Evolutionary conservation across 495 filamentous ascomycete genomes (phyloP), one percentile per base, ranked within the genome.

Genomic region (Trypethelium eluteriae): DNA sequence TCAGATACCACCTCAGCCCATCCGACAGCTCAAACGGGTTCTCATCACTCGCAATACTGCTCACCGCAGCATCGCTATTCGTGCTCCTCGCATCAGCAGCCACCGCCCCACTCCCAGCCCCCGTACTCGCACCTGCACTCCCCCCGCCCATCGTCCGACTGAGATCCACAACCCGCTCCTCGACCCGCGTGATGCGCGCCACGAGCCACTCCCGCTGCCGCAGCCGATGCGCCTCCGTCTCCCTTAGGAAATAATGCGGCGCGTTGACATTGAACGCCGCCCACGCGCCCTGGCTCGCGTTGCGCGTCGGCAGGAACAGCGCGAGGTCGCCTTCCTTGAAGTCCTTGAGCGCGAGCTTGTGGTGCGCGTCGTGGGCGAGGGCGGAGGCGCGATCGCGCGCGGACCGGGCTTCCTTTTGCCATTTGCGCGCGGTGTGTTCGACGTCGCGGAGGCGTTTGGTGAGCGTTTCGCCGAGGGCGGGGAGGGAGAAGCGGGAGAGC

Each of bases 291-390:
- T 92, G 94, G 35, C 88, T 88, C 74, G 96, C 92, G 69, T 98
- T 97, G 34, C 92, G 82, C 0, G 94, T 99, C 0, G 94, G 94
- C 12, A 98, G 81, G 80, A 99, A 99, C 10, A 99, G 81, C 34
- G 93, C 95, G 16, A 99, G 83, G 72, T 99, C 94, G 14, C 93
- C 93, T 75, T 96, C 91, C 74, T 96, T 98, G 82, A 98, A 99
- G 25, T 91, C 86, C 61, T 89, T 88, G 74, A 90, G 96, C n/a
- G 95, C 92, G 70, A 99, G 96, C 76, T 97, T 97, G 64, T 96
- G 91, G 68, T 96, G 91, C 1, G 92, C 86, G 72, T 99, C 94
- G 70, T 88, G 88, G 68, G 95, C 91, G 16, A 85, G 78, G 2
- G 83, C 84, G 16, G 70, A 66, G 2, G 70, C 70, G 16, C 70